These are phyloP conservation scores for Talaromyces liani DNA, from an alignment of 495 filamentous ascomycete species.

Conservation along the genomic window DNA sequence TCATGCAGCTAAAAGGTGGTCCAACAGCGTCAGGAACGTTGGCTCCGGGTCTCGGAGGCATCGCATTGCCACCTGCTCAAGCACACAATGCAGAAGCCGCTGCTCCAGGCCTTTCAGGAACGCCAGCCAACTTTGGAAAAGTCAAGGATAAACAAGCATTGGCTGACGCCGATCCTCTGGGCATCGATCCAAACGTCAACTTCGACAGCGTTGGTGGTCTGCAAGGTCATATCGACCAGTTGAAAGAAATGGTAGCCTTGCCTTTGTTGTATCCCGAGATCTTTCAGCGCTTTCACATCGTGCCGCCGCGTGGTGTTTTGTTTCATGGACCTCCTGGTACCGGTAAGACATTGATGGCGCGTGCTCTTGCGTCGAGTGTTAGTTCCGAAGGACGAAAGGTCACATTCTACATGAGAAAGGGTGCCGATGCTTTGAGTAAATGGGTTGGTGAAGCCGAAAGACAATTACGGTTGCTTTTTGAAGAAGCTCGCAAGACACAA, in stretches of 20 bases:
- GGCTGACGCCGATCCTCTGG: slow-evolving; percentile 89
- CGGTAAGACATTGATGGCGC: slow-evolving; percentile 90
- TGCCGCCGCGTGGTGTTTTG: slow-evolving; percentile 85
- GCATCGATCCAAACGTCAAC: slow-evolving; percentile 82
- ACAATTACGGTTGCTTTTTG: slow-evolving; percentile 86
- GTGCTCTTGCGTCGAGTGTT: slow-evolving; percentile 80
- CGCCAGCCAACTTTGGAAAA: slow-evolving; percentile 81
- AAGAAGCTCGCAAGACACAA: slow-evolving; percentile 89
- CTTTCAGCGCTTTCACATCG: slow-evolving; percentile 86
- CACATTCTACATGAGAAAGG: slow-evolving; percentile 98
- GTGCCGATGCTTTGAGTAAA: slow-evolving; percentile 93
- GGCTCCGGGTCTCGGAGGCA: slow-evolving; percentile 55
- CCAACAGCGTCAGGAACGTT: slow-evolving; percentile 67
- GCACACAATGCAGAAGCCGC: slow-evolving; percentile 57
- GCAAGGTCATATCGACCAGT: slow-evolving; percentile 83
- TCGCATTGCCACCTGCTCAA: slow-evolving; percentile 45
- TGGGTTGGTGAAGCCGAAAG: slow-evolving; percentile 98
- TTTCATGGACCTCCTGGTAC: slow-evolving; percentile 97
- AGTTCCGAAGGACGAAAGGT: slow-evolving; percentile 80
- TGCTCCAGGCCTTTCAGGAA: slow-evolving; percentile 54
- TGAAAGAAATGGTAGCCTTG: slow-evolving; percentile 96
- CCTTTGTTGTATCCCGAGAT: slow-evolving; percentile 92
- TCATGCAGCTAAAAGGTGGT: slow-evolving; percentile 42
- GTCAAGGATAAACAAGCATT: slow-evolving; percentile 73
- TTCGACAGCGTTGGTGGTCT: slow-evolving; percentile 90